Percentiles rank a stretch among this genome's conserved stretches.
Conservation (phyloP, 208 protist genomes). For the Acanthamoeba sp. region DNA sequence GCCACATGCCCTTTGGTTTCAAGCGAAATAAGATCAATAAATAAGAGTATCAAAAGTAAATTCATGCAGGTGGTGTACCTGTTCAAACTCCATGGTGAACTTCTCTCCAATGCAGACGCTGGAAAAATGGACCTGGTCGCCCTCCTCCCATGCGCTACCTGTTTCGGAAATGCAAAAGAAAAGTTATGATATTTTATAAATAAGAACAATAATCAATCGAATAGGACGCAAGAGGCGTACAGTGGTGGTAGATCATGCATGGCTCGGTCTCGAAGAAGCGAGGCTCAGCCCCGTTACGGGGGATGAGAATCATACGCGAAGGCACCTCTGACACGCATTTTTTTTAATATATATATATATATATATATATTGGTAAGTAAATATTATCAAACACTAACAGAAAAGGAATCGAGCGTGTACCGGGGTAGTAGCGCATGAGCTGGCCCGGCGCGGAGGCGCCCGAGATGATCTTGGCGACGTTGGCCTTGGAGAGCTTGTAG, state of each 20-base stretch:
- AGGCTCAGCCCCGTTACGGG: background rate
- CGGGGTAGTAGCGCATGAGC: slow-evolving; percentile 50
- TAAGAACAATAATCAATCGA: background rate
- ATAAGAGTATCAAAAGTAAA: too few species aligned
- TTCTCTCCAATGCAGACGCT: slow-evolving; percentile 38
- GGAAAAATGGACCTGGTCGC: slow-evolving; percentile 61
- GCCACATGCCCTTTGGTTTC: slow-evolving; percentile 29
- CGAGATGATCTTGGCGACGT: slow-evolving; percentile 1
- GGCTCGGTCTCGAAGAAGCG: slow-evolving; percentile 75
- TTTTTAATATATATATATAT: too few species aligned
- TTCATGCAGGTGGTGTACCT: too few species aligned
- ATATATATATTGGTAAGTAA: too few species aligned
- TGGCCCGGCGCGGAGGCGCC: slow-evolving; percentile 18
- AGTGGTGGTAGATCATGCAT: slow-evolving; percentile 80
- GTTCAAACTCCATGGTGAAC: slow-evolving; percentile 80
- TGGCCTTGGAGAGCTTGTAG: slow-evolving; percentile 61
- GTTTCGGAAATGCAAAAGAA: background rate
- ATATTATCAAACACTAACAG: too few species aligned
- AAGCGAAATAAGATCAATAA: background rate
- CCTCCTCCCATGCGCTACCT: slow-evolving; percentile 46
- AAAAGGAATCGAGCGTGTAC: background rate
- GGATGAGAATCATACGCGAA: slow-evolving; percentile 79
- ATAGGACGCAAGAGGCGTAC: slow-evolving; percentile 1
- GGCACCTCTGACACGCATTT: slow-evolving; percentile 48
- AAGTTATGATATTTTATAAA: background rate